Percentiles rank a stretch among this genome's conserved stretches.
Conservation (phyloP, 495 filamentous ascomycete genomes). For the Neurospora sp. region DNA sequence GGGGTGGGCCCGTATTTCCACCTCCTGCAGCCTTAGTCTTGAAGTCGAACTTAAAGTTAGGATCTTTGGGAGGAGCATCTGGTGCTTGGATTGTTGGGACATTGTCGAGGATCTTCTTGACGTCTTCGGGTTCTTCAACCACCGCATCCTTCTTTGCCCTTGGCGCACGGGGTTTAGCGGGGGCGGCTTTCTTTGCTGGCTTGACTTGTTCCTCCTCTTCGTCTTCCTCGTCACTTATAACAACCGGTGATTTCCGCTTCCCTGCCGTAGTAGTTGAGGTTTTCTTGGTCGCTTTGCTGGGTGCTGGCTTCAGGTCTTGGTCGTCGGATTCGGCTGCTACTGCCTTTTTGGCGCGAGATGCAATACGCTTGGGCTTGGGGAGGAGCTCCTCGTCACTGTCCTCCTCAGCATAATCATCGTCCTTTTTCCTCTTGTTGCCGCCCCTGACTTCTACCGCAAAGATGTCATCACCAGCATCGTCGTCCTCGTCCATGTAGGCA, state of each 20-base stretch:
- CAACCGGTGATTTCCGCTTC: slow-evolving; percentile 38
- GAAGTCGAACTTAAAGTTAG: slow-evolving; percentile 64
- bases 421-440: slow-evolving; percentile 51
- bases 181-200: slow-evolving; percentile 46
- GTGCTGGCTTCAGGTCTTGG: slow-evolving; percentile 22
- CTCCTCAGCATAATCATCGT: slow-evolving; percentile 58
- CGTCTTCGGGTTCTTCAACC: slow-evolving; percentile 48
- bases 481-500: slow-evolving; percentile 47
- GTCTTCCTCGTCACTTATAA: slow-evolving; percentile 31
- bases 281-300: slow-evolving; percentile 29
- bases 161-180: slow-evolving; percentile 51
- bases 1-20: slow-evolving; percentile 49
- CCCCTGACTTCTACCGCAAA: slow-evolving; percentile 54
- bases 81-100: slow-evolving; percentile 75
- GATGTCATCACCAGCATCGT: slow-evolving; percentile 64
- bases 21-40: slow-evolving; percentile 38
- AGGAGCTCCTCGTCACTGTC: slow-evolving; percentile 48
- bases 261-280: slow-evolving; percentile 25
- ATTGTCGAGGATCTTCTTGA: slow-evolving; percentile 78
- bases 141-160: slow-evolving; percentile 51
- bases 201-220: slow-evolving; percentile 34
- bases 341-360: slow-evolving; percentile 29
- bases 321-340: slow-evolving; percentile 33
- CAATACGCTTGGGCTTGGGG: slow-evolving; percentile 38
- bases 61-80: slow-evolving; percentile 59